Percentiles rank a stretch among this genome's conserved stretches.
These are phyloP conservation scores for Lasiodiplodia citricola DNA, from an alignment of 2,329 filamentous ascomycete species.

Conservation along the genomic window DNA sequence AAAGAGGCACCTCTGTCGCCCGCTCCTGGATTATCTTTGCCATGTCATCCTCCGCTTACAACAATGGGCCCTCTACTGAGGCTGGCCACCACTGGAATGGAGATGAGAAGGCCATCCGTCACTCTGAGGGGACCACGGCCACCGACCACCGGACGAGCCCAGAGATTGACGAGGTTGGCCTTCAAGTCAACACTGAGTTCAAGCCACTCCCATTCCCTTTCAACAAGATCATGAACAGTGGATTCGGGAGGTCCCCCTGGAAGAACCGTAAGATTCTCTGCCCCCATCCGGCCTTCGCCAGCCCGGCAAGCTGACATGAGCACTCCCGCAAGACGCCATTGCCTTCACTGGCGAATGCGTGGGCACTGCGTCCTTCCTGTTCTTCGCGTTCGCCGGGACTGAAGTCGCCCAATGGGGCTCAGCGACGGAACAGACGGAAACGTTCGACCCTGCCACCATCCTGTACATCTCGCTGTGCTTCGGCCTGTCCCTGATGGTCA, in stretches of 20 bases:
- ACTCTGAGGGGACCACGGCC: slow-evolving; percentile 5
- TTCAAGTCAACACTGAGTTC: slow-evolving; percentile 9
- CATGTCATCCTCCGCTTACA: slow-evolving; percentile 23
- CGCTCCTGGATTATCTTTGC: neutral
- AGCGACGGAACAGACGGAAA: slow-evolving; percentile 35
- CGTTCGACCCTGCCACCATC: slow-evolving; percentile 35
- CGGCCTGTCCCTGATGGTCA: slow-evolving; percentile 56
- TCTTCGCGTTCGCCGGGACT: slow-evolving; percentile 54
- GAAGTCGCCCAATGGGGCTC: slow-evolving; percentile 45
- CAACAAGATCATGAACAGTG: slow-evolving; percentile 26
- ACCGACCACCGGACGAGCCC: neutral
- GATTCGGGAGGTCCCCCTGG: slow-evolving; percentile 22
- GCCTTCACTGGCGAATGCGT: slow-evolving; percentile 57
- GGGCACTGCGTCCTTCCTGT: slow-evolving; percentile 58
- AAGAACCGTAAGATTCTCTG: slow-evolving; percentile 23
- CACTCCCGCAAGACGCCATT: slow-evolving; percentile 42
- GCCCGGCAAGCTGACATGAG: neutral
- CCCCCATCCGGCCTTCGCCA: too few relatives aligned
- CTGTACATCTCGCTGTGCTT: slow-evolving; percentile 53
- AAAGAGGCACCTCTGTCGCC: neutral
- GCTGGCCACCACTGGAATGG: slow-evolving; percentile 6
- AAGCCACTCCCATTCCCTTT: slow-evolving; percentile 13
- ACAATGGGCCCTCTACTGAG: slow-evolving; percentile 23
- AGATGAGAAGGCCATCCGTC: neutral
- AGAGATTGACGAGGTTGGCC: slow-evolving; percentile 14